phyloP scores from a whole-genome alignment of 768 basidiomycete species.

The Boletus rubropictus region DNA sequence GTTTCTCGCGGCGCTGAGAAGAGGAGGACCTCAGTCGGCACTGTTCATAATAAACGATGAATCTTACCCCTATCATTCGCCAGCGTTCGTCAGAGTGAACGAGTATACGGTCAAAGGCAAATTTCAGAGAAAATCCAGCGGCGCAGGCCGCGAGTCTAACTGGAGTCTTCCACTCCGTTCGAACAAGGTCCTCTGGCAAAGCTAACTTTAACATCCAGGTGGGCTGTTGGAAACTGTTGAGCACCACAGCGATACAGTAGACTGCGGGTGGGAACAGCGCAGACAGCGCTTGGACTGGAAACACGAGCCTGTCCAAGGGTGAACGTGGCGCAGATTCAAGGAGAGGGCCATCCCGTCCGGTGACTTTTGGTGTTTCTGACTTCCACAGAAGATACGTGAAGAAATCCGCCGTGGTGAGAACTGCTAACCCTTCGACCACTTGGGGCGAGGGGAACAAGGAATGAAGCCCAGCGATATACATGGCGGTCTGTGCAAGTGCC shows the following conservation, averaged over 20 bases:
- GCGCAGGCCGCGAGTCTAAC: slow-evolving; percentile 28
- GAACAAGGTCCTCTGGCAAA: slow-evolving; percentile 22
- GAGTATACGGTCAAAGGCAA: slow-evolving; percentile 10
- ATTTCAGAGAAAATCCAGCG: slow-evolving; percentile 17
- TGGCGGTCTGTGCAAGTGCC: slow-evolving; percentile 16
- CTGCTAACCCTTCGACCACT: slow-evolving; percentile 21
- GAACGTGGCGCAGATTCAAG: slow-evolving; percentile 11
- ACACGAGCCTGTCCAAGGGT: slow-evolving; percentile 24
- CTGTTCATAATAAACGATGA: neutral
- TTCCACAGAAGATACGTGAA: slow-evolving; percentile 18
- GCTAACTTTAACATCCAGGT: slow-evolving; percentile 30
- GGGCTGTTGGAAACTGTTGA: slow-evolving; percentile 32
- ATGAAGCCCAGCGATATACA: slow-evolving; percentile 28
- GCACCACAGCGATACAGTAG: slow-evolving; percentile 24
- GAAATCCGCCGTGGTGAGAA: slow-evolving; percentile 22
- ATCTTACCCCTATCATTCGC: slow-evolving; percentile 31
- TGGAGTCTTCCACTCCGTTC: slow-evolving; percentile 19
- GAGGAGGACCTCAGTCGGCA: neutral
- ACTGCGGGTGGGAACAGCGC: slow-evolving; percentile 23
- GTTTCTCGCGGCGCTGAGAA: slow-evolving; percentile 28
- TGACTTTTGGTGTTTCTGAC: neutral
- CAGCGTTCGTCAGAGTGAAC: slow-evolving; percentile 25
- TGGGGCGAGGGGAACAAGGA: slow-evolving; percentile 8
- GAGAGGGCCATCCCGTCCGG: slow-evolving; percentile 14
- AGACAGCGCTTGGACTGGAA: slow-evolving; percentile 25